Evolutionary conservation across 306 rosid species (phyloP), one percentile per base, ranked within the genome.

Genomic region (Cicer arietinum): DNA sequence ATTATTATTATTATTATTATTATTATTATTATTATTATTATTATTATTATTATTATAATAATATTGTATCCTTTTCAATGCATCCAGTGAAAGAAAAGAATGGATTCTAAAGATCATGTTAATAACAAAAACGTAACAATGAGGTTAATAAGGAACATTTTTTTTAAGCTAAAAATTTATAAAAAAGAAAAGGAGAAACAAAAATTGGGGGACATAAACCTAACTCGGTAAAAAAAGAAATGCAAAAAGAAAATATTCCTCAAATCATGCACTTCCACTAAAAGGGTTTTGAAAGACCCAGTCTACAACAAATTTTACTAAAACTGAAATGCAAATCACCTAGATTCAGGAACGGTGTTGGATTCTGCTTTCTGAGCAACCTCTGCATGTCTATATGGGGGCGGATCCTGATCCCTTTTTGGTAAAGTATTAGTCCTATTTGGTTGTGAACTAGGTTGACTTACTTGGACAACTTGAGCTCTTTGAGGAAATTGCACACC

Each of bases 401-500:
- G 75, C 50, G 80, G 46, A 69, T 75, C 78, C 67, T 46, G 76
- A 79, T 88, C 94, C 67, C 88, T 85, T 66, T 83, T 88, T 37
- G 83, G 88, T 72, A 73, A 51, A 67, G 72, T 61, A 52, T 10
- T 65, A 47, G 69, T 75, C 39, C 62, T 83, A 74, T 67, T 75
- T 76, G 89, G 88, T 81, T 82, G 87, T 85, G 89, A 75, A 17
- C 63, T 72, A 45, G 88, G 89, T 82, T 54, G 67, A 75, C 80
- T 79, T 77, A 88, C 61, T 81, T 84, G 74, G 51, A 84, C 89
- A 51, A 80, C 73, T 79, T 53, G 83, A 54, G 90, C 86, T 74
- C 96, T 82, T 87, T 94, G 94, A 73, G 91, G 88, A 82, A 94
- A 94, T 77, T 94, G 88, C 76, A 91, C 92, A 50, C 98, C 97